A percentile compares a stretch with the other conserved stretches of the same genome.
These are phyloP conservation scores for Russula olivacea DNA, from an alignment of 768 basidiomycete species.

Conservation along the genomic window DNA sequence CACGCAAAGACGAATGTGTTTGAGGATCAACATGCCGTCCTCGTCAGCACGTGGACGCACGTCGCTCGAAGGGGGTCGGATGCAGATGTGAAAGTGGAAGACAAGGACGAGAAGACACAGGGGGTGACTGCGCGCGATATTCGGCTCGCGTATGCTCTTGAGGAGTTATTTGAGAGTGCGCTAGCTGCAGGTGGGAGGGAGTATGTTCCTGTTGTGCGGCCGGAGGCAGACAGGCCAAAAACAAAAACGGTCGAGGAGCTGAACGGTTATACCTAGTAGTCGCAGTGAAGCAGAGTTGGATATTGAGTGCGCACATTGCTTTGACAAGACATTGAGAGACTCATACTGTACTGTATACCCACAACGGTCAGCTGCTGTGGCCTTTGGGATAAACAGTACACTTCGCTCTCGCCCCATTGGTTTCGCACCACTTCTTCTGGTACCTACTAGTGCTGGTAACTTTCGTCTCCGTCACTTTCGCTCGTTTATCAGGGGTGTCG, in stretches of 20 bases:
- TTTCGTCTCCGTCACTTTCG: too few relatives aligned
- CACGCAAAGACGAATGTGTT: conserved; percentile 11
- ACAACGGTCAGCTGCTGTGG: too few relatives aligned
- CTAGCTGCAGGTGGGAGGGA: not conserved
- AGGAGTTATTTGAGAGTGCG: conserved; percentile 13
- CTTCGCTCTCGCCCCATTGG: too few relatives aligned
- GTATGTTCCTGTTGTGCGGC: conserved; percentile 7
- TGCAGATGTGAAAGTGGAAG: not conserved
- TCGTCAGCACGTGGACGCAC: conserved; percentile 21
- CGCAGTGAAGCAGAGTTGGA: too few relatives aligned
- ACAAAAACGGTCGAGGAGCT: conserved; percentile 15
- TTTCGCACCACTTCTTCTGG: too few relatives aligned
- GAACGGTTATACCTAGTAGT: not conserved
- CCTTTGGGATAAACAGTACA: too few relatives aligned
- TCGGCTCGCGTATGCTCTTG: conserved; percentile 18
- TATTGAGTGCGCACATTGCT: too few relatives aligned
- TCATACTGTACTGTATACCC: too few relatives aligned
- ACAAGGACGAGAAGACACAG: not conserved
- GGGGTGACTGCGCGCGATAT: conserved; percentile 21
- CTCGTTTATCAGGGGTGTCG: too few relatives aligned
- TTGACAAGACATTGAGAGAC: too few relatives aligned
- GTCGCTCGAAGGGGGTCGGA: conserved; percentile 2
- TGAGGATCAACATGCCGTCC: conserved; percentile 5
- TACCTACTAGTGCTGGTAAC: too few relatives aligned
- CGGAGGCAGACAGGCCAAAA: conserved; percentile 9